Evolutionary conservation across 2,329 filamentous ascomycete genomes (phyloP), one percentile per base, ranked within the genome.

Genomic region (Hawksworthiomyces lignivorus): DNA sequence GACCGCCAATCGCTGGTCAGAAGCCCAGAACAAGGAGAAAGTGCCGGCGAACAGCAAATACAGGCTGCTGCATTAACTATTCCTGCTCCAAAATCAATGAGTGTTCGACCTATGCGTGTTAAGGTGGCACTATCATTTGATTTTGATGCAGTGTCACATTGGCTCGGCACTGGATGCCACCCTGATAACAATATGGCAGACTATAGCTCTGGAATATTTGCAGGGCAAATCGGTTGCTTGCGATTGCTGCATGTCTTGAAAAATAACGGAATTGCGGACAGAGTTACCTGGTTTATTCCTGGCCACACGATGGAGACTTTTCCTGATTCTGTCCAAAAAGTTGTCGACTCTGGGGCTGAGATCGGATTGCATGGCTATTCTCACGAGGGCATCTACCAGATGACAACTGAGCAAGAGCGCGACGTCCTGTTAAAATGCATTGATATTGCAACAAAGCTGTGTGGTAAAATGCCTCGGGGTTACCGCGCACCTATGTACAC

Each of bases 351-450:
- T 1, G 67, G 65, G 0, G 67, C 70, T 45, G 64, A 70, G 51
- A 68, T 70, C 12, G 67, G 72, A 11, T 66, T 75, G 14, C 54
- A 63, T 15, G 37, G 50, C 9, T 59, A 64, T 32, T 61, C 62
- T 43, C 51, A 56, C 15, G 48, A 58, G 5, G 55, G 62, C 32
- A 59, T 56, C 3, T 54, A 75, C 47, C 78, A 79, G 2, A 66
- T 84, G 5, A 82, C 72, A 0, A 57, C 83, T 2, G 82, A 87
- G 54, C 84, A 89, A 61, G 84, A 89, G 57, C 72, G 72, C 10
- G 81, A 84, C 43, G 79, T 89, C 14, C 70, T 89, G 6, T 77
- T 84, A 52, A 84, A 85, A 59, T 60, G 65, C 41, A 70, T 71
- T 8, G 21, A 36, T 26, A 26, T 43, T 5, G 28, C 34, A n/a